Conservation (phyloP, 345 rosid genomes). For the Citrus maxima region DNA sequence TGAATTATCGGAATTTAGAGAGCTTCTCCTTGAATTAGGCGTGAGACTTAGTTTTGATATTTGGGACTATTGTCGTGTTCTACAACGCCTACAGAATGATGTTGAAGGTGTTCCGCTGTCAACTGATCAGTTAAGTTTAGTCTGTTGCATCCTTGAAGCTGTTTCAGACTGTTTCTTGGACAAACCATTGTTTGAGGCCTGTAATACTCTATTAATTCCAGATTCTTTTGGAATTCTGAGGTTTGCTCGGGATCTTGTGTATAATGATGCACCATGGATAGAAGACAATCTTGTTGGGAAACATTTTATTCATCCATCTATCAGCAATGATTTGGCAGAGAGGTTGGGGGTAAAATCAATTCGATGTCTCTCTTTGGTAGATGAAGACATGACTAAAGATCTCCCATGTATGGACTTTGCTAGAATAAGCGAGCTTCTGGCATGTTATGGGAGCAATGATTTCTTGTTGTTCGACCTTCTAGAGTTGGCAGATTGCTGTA, state of each 20-base stretch:
- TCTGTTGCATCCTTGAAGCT: constrained; percentile 81
- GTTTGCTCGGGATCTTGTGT: constrained; percentile 61
- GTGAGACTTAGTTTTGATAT: constrained; percentile 78
- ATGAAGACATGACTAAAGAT: constrained; percentile 76
- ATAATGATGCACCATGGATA: constrained; percentile 99
- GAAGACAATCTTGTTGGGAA: constrained; percentile 62
- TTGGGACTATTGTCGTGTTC: constrained; percentile 70
- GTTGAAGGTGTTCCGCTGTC: constrained; percentile 58
- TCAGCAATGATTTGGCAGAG: constrained; percentile 79
- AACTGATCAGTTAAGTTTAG: constrained; percentile 71
- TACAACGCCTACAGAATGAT: constrained; percentile 66
- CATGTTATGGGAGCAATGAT: constrained; percentile 66
- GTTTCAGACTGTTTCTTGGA: constrained; percentile 65
- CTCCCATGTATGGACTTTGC: constrained; percentile 89
- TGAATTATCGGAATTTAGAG: constrained; percentile 75
- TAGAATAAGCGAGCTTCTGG: constrained; percentile 74
- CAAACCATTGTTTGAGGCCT: constrained; percentile 46
- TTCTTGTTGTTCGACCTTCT: constrained; percentile 88
- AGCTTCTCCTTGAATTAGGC: constrained; percentile 74
- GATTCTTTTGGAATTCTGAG: constrained; percentile 66
- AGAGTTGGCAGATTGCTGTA: constrained; percentile 95
- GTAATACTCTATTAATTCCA: constrained; percentile 59
- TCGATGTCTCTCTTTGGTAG: constrained; percentile 76
- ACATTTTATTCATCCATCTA: constrained; percentile 74
- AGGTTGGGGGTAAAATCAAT: constrained; percentile 85